These are phyloP conservation scores for Candida easanensis DNA, from an alignment of 805 yeast species.

Conservation along the genomic window DNA sequence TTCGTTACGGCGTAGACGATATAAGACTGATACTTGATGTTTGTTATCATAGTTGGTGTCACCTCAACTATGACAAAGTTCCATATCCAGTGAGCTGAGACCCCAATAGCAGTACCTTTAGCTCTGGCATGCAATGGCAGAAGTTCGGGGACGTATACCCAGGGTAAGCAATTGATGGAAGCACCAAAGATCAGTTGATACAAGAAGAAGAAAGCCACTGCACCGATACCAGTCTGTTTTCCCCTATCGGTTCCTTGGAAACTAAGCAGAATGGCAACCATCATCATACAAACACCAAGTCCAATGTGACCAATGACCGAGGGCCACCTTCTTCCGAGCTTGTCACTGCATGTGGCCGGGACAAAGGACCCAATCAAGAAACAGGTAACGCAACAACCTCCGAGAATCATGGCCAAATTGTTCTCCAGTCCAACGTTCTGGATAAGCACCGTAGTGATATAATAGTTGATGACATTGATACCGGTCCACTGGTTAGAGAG, in stretches of 20 bases:
- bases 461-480: slow-evolving; percentile 45
- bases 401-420: slow-evolving; percentile 34
- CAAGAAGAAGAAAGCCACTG: slow-evolving; percentile 25
- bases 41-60: slow-evolving; percentile 53
- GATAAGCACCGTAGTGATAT: slow-evolving; percentile 45
- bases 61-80: slow-evolving; percentile 65
- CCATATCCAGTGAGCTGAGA: slow-evolving; percentile 59
- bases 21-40: slow-evolving; percentile 53
- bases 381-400: slow-evolving; percentile 36
- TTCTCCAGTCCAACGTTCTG: slow-evolving; percentile 35
- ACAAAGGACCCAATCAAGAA: slow-evolving; percentile 42
- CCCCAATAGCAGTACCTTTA: slow-evolving; percentile 47
- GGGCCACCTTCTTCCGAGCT: slow-evolving; percentile 38
- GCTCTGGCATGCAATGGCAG: slow-evolving; percentile 62
- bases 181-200: slow-evolving; percentile 17
- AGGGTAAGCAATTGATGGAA: slow-evolving; percentile 5
- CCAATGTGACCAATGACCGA: slow-evolving; percentile 22
- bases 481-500: slow-evolving; percentile 40
- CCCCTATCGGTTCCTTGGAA: slow-evolving; percentile 3
- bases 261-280: slow-evolving; percentile 16
- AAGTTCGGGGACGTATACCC: slow-evolving; percentile 12
- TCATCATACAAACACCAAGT: slow-evolving; percentile 17
- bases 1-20: slow-evolving; percentile 57
- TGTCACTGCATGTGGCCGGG: slow-evolving; percentile 45
- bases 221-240: slow-evolving; percentile 19